Conservation (phyloP, 2,329 filamentous ascomycete species). For the Pseudogymnoascus destructans region DNA sequence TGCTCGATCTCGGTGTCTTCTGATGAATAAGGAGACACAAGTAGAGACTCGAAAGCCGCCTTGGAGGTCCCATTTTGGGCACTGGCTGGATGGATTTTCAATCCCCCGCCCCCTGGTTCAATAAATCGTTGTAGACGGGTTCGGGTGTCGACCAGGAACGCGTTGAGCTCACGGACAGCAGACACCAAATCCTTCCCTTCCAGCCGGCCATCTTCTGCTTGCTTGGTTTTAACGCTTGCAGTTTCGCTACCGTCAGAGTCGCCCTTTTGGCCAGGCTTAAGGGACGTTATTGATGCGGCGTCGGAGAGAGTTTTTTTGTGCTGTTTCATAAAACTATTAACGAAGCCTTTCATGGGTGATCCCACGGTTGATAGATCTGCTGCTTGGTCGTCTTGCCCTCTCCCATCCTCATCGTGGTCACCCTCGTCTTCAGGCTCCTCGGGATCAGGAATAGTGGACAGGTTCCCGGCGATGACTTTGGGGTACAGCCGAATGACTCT, state of each 20-base stretch:
- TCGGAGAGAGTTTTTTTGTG: constrained; percentile 28
- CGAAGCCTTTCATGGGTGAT: constrained; percentile 24
- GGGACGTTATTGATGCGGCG: constrained; percentile 45
- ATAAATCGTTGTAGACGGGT: constrained; percentile 48
- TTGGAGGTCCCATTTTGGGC: constrained; percentile 32
- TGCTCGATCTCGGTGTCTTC: constrained; percentile 48
- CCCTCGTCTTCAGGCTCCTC: constrained; percentile 35
- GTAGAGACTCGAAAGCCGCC: constrained; percentile 41
- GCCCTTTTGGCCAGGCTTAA: constrained; percentile 31
- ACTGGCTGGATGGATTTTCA: constrained; percentile 36
- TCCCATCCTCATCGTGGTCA: constrained; percentile 28
- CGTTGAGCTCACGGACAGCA: constrained; percentile 71
- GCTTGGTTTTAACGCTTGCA: constrained; percentile 36
- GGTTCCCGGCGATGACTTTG: constrained; percentile 65
- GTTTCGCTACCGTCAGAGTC: constrained; percentile 39
- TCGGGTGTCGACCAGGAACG: constrained; percentile 78
- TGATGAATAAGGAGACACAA: constrained; percentile 31
- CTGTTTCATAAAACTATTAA: constrained; percentile 31
- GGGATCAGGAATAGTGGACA: constrained; percentile 42
- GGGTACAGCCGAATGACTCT: constrained; percentile 79
- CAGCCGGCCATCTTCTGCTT: constrained; percentile 38
- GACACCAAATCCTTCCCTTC: constrained; percentile 74
- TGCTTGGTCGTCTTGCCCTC: constrained; percentile 37
- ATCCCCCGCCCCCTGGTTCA: constrained; percentile 47
- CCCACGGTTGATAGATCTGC: constrained; percentile 13